Percentiles rank a stretch among this genome's conserved stretches.
Evolutionary conservation across 352 stramenopile genomes (phyloP).

Genomic region (Pythium rhizo-oryzae): DNA sequence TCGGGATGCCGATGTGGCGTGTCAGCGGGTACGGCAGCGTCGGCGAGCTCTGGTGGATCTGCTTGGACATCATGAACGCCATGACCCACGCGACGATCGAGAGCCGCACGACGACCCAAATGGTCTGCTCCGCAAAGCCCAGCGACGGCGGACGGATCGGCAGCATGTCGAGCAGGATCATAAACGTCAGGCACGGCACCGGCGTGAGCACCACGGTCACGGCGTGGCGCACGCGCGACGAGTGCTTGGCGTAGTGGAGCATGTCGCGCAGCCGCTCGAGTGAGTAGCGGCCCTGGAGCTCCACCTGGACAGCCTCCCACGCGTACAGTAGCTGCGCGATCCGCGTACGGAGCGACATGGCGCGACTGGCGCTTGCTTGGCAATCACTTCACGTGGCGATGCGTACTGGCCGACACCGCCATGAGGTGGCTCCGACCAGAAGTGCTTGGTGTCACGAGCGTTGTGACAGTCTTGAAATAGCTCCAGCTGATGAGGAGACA

Average conservation of each 20-base stretch:
- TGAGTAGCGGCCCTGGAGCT: conserved; percentile 6
- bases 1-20: background rate
- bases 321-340: background rate
- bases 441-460: too few species aligned
- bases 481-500: too few species aligned
- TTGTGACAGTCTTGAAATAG: too few species aligned
- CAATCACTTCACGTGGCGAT: too few species aligned
- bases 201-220: background rate
- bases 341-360: background rate
- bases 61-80: background rate
- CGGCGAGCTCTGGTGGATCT: background rate
- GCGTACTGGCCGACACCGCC: too few species aligned
- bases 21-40: background rate
- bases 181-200: background rate
- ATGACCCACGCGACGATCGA: background rate
- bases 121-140: background rate
- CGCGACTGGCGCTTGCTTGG: too few species aligned
- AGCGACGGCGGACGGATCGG: background rate
- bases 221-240: background rate
- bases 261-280: background rate
- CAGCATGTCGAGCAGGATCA: background rate
- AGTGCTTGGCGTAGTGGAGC: background rate
- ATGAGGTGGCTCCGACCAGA: too few species aligned
- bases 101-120: background rate
- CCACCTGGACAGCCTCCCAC: conserved; percentile 6